These are phyloP conservation scores for Lycium ferocissimum DNA, from an alignment of 257 asterid species.

Conservation along the genomic window DNA sequence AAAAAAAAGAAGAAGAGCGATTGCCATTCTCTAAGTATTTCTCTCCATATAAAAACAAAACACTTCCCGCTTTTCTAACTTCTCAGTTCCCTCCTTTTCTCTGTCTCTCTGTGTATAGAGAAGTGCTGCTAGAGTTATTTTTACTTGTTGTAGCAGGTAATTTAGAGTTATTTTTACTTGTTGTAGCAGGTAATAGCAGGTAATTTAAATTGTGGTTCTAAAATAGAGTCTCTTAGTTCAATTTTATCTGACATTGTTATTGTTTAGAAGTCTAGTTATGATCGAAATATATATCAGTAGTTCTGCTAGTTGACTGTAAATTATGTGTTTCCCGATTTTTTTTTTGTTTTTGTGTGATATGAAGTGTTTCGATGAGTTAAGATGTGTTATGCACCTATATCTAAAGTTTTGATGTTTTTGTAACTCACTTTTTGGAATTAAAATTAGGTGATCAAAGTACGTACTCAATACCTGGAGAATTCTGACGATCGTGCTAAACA, in stretches of 20 bases:
- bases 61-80: constrained; percentile 2
- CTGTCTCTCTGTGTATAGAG: neutral
- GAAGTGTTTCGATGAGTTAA: neutral
- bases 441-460: neutral
- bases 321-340: neutral
- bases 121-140: neutral
- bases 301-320: neutral
- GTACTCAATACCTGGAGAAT: neutral
- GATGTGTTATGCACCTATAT: neutral
- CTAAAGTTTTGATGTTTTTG: neutral
- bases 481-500: neutral
- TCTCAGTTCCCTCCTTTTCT: neutral
- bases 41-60: no score
- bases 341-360: neutral
- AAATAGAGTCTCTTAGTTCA: neutral
- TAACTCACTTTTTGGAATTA: neutral
- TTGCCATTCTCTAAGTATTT: no score
- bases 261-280: neutral
- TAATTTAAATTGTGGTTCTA: neutral
- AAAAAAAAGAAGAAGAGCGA: no score
- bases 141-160: no score
- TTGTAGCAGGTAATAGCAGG: no score
- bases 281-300: neutral
- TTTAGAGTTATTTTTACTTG: no score
- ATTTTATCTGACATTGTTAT: neutral